Evolutionary conservation across 306 rosid species (phyloP).

Genomic region (Dicorynia guianensis): DNA sequence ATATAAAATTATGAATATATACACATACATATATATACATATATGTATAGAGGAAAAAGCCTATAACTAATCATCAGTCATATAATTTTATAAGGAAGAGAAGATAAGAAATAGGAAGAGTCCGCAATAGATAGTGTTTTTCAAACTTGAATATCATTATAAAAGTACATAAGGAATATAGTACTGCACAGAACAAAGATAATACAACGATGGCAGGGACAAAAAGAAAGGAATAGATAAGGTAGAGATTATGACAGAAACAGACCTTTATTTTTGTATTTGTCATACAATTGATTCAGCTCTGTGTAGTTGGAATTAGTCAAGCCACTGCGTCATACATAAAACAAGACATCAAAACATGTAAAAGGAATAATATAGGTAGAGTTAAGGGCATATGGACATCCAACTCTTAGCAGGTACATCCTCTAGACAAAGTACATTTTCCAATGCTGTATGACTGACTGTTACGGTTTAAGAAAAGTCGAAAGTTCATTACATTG

Average conservation of each 20-base stretch:
- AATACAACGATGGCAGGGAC: not conserved
- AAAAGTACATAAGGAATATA: not conserved
- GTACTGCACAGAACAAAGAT: not conserved
- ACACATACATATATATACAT: too few species aligned
- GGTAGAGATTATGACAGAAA: not conserved
- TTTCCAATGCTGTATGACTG: not conserved
- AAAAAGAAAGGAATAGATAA: not conserved
- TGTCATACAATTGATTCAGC: constrained; percentile 71
- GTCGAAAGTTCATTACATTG: not conserved
- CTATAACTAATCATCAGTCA: not conserved
- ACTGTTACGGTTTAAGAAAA: not conserved
- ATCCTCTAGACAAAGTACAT: not conserved
- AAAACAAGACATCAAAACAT: constrained; percentile 16
- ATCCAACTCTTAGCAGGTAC: not conserved
- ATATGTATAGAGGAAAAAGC: too few species aligned
- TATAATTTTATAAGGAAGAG: not conserved
- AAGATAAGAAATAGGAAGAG: not conserved
- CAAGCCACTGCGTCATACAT: constrained; percentile 70
- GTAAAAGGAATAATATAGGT: not conserved
- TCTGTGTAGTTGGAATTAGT: constrained; percentile 84
- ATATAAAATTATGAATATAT: not conserved
- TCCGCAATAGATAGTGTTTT: not conserved
- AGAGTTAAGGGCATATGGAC: not conserved
- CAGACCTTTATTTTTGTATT: constrained; percentile 71
- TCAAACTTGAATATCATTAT: not conserved